These are phyloP conservation scores for Glebionis coronaria DNA, from an alignment of 129 eudicot species.

Conservation along the genomic window DNA sequence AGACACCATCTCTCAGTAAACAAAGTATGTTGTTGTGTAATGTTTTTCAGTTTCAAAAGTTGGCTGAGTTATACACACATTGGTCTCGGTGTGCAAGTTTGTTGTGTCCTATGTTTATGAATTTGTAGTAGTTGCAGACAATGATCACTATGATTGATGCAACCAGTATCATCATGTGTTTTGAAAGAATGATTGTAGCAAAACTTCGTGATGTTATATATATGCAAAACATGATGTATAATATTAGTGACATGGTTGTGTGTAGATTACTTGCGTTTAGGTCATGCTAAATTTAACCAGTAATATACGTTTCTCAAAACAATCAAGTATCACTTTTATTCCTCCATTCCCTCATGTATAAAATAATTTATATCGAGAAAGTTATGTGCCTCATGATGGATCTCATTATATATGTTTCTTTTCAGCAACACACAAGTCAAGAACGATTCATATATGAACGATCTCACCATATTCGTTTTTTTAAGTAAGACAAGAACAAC, in stretches of 20 bases:
- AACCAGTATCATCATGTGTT: neutral
- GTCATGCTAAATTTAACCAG: neutral
- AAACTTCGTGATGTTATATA: neutral
- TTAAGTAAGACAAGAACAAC: no score
- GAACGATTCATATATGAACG: no score
- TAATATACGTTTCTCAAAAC: no score
- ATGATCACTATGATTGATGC: conserved; percentile 9
- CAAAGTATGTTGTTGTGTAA: neutral
- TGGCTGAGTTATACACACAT: conserved; percentile 20
- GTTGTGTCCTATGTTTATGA: conserved; percentile 17
- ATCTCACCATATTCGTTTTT: no score
- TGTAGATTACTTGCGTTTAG: neutral
- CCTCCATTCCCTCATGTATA: no score
- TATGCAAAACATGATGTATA: neutral
- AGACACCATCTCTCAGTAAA: conserved; percentile 40
- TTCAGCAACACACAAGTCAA: no score
- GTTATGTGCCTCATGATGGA: no score
- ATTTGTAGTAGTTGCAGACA: neutral
- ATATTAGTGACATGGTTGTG: neutral
- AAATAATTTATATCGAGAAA: no score
- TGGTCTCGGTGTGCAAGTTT: conserved; percentile 20
- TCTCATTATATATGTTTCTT: no score
- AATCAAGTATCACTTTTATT: no score
- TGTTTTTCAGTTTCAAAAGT: conserved; percentile 5
- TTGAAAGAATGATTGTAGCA: neutral